These are phyloP conservation scores for Penicillium parvum DNA, from an alignment of 495 filamentous ascomycete genomes.

Conservation along the genomic window DNA sequence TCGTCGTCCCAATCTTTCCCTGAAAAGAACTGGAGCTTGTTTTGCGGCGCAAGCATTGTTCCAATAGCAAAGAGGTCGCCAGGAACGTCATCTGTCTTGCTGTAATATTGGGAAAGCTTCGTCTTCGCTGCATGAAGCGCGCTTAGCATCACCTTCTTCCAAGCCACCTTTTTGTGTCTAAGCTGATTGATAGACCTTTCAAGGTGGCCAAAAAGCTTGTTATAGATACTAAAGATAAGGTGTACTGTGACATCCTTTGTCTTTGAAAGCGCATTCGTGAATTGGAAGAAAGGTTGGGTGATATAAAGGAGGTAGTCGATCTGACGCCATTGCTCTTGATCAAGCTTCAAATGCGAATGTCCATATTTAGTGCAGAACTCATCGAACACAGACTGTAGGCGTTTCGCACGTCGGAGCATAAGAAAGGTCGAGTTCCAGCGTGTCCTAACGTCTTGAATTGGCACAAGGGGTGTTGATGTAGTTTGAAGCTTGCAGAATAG, in stretches of 20 bases:
- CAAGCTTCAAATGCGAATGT: slow-evolving; percentile 7
- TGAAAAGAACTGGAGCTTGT: slow-evolving; percentile 24
- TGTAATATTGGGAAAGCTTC: slow-evolving; percentile 19
- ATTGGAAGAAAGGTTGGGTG: slow-evolving; percentile 7
- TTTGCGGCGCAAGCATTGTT: slow-evolving; percentile 12
- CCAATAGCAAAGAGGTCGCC: slow-evolving; percentile 18
- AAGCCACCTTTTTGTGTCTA: background rate
- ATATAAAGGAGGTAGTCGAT: slow-evolving; percentile 13
- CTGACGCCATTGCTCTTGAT: slow-evolving; percentile 7
- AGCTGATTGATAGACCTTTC: background rate
- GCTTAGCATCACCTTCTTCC: slow-evolving; percentile 13
- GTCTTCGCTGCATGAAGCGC: background rate
- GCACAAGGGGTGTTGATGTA: slow-evolving; percentile 7
- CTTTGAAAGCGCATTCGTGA: slow-evolving; percentile 4
- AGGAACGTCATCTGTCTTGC: slow-evolving; percentile 1
- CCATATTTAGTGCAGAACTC: background rate
- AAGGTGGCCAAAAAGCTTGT: slow-evolving; percentile 5
- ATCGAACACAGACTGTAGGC: slow-evolving; percentile 2
- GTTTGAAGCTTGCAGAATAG: slow-evolving; percentile 8
- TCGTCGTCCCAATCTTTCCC: slow-evolving; percentile 8
- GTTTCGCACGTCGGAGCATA: slow-evolving; percentile 12
- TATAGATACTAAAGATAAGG: slow-evolving; percentile 11
- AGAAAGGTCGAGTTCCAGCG: background rate
- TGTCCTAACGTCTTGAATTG: slow-evolving; percentile 13
- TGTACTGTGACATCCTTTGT: slow-evolving; percentile 10